Base-by-base conservation (phyloP, 1,284 basidiomycete genomes). In the Quambalaria eucalypti region DNA sequence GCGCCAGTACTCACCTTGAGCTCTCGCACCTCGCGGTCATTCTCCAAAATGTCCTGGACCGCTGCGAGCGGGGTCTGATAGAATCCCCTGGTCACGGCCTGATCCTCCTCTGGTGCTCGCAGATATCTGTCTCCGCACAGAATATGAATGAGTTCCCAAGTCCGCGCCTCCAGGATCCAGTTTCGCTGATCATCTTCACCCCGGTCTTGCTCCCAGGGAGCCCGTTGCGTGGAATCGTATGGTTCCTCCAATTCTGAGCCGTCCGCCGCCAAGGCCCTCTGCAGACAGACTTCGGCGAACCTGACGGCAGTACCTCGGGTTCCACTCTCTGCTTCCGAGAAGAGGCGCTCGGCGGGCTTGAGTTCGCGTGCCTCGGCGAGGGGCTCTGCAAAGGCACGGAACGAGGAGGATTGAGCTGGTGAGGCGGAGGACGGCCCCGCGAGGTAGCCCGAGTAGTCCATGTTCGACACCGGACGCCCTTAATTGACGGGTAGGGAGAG, bases 11-110 rank as follows among this genome's bases (percentile, higher is more conserved):
- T 28, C 46, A 60, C 55, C 40, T 66, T 62, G 30, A 75, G 65
- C 58, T 75, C 73, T 51, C 60, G 59, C 19, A 75, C 63, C 21
- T 65, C 61, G n/a, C 59, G 51, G 48, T 63, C 60, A 5, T 49
- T 42, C 26, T 61, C 65, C 28, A 75, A 55, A 21, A 75, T 60
- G 40, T 57, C 62, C 57, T 72, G 70, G 16, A 70, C 70, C 28
- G 69, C 65, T 9, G 59, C 62, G 2, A 73, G 59, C 23, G 73
- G 71, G 28, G 73, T 73, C 42, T 72, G 64, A 55, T 75, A 73
- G 9, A 61, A 56, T 28, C 31, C 31, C 21, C 12, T 16, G 36
- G 19, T 6, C n/a, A 8, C 23, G 21, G 26, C 39, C 39, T 25
- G 9, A 31, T 25, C 39, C 29, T 28, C 19, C 12, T 46, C 21